Conservation (phyloP, 176 grass and related monocot species). For the Avena atlantica region DNA sequence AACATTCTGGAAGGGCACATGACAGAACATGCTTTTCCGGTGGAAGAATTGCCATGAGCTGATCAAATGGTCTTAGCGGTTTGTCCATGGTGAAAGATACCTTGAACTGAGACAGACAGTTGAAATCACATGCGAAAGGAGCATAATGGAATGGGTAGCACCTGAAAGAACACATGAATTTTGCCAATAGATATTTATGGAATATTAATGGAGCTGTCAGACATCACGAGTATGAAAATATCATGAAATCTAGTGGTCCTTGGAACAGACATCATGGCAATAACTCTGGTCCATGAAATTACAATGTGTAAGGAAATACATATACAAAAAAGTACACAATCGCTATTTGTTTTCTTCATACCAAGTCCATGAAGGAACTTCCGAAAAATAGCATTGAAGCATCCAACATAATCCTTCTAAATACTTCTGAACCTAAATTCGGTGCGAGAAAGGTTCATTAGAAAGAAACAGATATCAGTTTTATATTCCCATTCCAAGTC, state of each 20-base stretch:
- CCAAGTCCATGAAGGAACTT: conserved; percentile 72
- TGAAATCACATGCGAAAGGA: conserved; percentile 62
- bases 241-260: not conserved
- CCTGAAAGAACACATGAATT: conserved; percentile 37
- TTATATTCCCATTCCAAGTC: not conserved
- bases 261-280: not conserved
- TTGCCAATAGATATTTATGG: not conserved
- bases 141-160: conserved; percentile 56
- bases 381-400: conserved; percentile 60
- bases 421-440: conserved; percentile 63
- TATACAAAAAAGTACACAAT: not conserved
- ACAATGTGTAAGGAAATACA: not conserved
- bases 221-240: not conserved
- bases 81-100: conserved; percentile 47
- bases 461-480: not conserved
- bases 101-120: conserved; percentile 50
- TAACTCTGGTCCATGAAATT: conserved; percentile 7
- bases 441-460: not conserved
- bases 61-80: conserved; percentile 67
- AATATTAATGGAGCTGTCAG: not conserved
- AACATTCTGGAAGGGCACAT: conserved; percentile 47
- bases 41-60: conserved; percentile 67
- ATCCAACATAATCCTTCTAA: conserved; percentile 71
- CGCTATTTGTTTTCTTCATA: conserved; percentile 15
- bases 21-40: conserved; percentile 44